Evolutionary conservation across 345 rosid genomes (phyloP).

Genomic region (Eucalyptus cladocalyx): DNA sequence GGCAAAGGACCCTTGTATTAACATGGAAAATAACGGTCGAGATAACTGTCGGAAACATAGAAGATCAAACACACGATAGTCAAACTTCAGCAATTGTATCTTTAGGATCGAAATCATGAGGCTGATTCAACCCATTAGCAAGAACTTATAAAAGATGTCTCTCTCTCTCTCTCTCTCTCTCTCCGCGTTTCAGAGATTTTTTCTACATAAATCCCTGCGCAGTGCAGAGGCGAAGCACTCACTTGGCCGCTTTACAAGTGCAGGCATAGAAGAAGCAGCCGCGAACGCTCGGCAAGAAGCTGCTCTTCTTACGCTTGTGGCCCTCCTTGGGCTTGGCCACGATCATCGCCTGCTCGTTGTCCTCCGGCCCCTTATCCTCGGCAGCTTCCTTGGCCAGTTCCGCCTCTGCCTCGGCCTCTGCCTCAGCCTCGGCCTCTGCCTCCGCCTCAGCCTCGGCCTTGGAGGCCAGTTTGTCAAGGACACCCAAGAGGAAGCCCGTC

Average conservation of each 20-base stretch:
- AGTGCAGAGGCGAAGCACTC: neutral
- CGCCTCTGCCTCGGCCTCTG: neutral
- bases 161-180: neutral
- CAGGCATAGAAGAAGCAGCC: neutral
- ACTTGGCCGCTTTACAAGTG: neutral
- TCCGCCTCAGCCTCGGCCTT: rapidly evolving
- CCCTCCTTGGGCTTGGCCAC: neutral
- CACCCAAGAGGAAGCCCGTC: neutral
- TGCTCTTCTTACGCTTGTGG: neutral
- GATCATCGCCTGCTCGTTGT: neutral
- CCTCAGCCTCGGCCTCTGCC: rapidly evolving
- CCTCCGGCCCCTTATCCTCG: neutral
- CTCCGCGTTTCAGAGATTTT: neutral
- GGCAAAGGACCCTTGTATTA: neutral
- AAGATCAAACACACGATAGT: neutral
- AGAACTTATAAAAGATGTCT: neutral
- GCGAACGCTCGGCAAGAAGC: neutral
- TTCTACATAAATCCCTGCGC: neutral
- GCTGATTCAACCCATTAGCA: neutral
- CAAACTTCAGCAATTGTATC: neutral
- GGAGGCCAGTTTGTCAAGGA: neutral
- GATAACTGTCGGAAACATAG: no score
- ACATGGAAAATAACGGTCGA: neutral
- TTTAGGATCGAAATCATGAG: neutral
- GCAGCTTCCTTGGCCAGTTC: neutral